Evolutionary conservation across 768 basidiomycete species (phyloP).

Genomic region (Inosperma sp.): DNA sequence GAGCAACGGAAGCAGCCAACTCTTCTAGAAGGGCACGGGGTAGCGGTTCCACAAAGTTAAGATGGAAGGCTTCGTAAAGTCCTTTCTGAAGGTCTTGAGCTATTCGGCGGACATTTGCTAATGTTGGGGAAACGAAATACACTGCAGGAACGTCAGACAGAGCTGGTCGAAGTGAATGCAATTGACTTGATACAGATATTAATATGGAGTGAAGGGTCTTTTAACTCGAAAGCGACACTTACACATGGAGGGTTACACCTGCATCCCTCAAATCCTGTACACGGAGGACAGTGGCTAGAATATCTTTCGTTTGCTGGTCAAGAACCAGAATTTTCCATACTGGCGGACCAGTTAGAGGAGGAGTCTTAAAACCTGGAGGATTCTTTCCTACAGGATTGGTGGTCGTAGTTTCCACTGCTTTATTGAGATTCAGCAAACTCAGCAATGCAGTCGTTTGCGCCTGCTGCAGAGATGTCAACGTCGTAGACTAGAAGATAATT

Average conservation of each 20-base stretch:
- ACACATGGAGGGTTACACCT: conserved; percentile 98
- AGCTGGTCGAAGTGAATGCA: conserved; percentile 84
- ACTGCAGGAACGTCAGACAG: conserved; percentile 94
- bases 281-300: conserved; percentile 89
- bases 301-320: conserved; percentile 94
- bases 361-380: conserved; percentile 43
- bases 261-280: conserved; percentile 96
- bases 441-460: conserved; percentile 84
- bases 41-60: conserved; percentile 93
- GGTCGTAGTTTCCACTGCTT: conserved; percentile 41
- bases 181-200: conserved; percentile 53
- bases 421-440: conserved; percentile 81
- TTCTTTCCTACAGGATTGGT: conserved; percentile 36
- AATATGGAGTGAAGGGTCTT: conserved; percentile 2
- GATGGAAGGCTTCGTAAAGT: conserved; percentile 88
- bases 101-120: conserved; percentile 82
- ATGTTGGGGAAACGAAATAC: conserved; percentile 92
- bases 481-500: conserved; percentile 23
- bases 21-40: conserved; percentile 89
- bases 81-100: conserved; percentile 87
- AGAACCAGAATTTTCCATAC: conserved; percentile 97
- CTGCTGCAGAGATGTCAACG: conserved; percentile 71
- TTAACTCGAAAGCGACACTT: conserved; percentile 31
- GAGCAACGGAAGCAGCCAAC: conserved; percentile 82
- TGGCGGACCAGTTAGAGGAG: conserved; percentile 59